Conservation (phyloP, 2,329 filamentous ascomycete genomes). For the Venturia pyrina region DNA sequence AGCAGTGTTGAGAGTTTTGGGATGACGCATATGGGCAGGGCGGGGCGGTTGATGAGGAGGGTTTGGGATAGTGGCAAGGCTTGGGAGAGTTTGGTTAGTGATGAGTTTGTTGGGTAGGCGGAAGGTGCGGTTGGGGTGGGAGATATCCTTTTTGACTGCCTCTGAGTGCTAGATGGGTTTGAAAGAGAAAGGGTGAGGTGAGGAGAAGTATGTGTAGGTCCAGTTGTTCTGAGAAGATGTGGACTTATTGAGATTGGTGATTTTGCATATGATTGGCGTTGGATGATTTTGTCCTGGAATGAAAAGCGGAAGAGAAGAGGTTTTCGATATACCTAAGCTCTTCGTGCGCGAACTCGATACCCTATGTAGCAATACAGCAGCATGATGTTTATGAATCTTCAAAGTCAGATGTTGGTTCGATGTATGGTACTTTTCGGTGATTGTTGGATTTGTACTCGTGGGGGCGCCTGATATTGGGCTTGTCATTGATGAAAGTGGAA, state of each 20-base stretch:
- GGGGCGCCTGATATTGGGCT: too few species aligned
- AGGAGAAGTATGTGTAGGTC: neutral
- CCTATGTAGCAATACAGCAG: neutral
- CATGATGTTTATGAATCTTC: neutral
- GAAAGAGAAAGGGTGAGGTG: neutral
- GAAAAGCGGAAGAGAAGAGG: neutral
- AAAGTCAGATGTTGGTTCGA: too few species aligned
- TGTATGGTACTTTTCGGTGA: too few species aligned
- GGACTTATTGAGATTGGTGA: neutral
- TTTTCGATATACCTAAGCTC: too few species aligned
- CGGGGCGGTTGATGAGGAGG: slow-evolving; percentile 55
- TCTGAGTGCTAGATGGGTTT: neutral
- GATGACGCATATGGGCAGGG: slow-evolving; percentile 60
- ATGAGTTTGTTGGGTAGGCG: slow-evolving; percentile 56
- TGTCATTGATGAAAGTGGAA: too few species aligned
- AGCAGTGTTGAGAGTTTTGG: slow-evolving; percentile 60
- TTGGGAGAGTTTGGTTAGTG: slow-evolving; percentile 58
- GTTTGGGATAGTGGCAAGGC: slow-evolving; percentile 58
- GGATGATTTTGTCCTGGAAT: neutral
- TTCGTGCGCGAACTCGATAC: neutral
- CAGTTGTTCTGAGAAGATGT: neutral
- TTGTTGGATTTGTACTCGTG: too few species aligned
- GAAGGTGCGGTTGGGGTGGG: neutral
- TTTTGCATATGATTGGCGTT: neutral
- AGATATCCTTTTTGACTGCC: neutral